These are phyloP conservation scores for Boletus vermiculosoides DNA, from an alignment of 768 basidiomycete species.

Conservation along the genomic window DNA sequence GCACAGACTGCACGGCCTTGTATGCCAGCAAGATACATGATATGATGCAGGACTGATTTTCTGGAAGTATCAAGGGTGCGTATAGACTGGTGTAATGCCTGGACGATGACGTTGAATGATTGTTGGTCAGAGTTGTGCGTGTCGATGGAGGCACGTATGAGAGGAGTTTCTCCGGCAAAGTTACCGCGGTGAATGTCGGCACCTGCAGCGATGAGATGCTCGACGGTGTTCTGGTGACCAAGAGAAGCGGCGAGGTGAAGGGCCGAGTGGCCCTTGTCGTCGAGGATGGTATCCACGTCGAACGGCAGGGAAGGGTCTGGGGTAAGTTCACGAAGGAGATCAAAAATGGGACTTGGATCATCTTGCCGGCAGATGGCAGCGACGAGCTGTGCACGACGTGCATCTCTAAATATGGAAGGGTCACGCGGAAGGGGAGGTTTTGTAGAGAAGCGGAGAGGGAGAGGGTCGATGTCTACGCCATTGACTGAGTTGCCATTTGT, in stretches of 20 bases:
- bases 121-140: constrained; percentile 83
- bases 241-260: constrained; percentile 91
- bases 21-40: constrained; percentile 86
- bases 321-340: constrained; percentile 63
- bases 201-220: constrained; percentile 69
- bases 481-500: constrained; percentile 46
- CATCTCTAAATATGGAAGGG: constrained; percentile 46
- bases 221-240: constrained; percentile 64
- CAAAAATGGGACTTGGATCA: constrained; percentile 60
- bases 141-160: constrained; percentile 88
- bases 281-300: constrained; percentile 83
- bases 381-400: constrained; percentile 60
- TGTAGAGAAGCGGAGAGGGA: constrained; percentile 62
- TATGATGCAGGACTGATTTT: constrained; percentile 88
- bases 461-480: constrained; percentile 43
- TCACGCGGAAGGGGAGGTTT: constrained; percentile 61
- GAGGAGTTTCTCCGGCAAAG: constrained; percentile 89
- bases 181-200: constrained; percentile 93
- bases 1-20: constrained; percentile 83
- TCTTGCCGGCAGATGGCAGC: constrained; percentile 68
- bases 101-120: constrained; percentile 65
- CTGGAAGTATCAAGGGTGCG: constrained; percentile 85
- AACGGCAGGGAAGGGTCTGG: constrained; percentile 36
- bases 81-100: constrained; percentile 67
- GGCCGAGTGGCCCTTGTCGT: constrained; percentile 93